Percentiles rank a stretch among this genome's conserved stretches.
phyloP scores from a whole-genome alignment of 495 filamentous ascomycete genomes.

The Penicillium pulvis region DNA sequence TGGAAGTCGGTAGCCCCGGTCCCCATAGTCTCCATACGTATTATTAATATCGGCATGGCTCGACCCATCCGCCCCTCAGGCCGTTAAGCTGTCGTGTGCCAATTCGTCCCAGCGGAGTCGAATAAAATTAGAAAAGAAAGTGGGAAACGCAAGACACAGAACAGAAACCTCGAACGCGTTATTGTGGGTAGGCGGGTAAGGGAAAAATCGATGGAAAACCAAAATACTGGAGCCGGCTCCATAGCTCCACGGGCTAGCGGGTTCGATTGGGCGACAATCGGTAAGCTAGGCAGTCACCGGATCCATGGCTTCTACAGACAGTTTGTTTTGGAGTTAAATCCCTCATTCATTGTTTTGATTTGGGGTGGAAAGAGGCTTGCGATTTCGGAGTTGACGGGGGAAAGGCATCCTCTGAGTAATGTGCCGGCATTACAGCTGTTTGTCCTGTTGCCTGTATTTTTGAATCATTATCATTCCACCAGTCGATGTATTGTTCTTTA shows the following conservation, averaged over 20 bases:
- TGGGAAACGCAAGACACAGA: background rate
- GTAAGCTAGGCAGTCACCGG: conserved; percentile 8
- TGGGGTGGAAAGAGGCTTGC: background rate
- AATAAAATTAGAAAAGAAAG: background rate
- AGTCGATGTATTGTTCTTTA: too few relatives aligned
- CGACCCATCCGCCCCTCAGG: conserved; percentile 7
- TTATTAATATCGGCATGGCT: conserved; percentile 20
- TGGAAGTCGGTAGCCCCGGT: background rate
- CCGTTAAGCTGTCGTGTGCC: conserved; percentile 25
- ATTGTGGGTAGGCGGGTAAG: background rate
- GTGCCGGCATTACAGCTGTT: background rate
- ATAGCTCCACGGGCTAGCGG: background rate
- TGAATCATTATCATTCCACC: too few relatives aligned
- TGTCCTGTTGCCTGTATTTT: too few relatives aligned
- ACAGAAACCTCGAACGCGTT: background rate
- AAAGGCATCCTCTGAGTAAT: background rate
- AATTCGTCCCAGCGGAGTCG: background rate
- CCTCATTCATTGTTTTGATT: conserved; percentile 7
- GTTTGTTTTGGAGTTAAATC: conserved; percentile 2
- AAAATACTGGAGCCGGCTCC: background rate
- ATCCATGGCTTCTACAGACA: conserved; percentile 10
- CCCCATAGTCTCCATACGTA: background rate
- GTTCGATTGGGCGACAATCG: background rate
- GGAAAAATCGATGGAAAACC: background rate
- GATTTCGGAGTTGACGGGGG: background rate